phyloP scores from a whole-genome alignment of 2,329 filamentous ascomycete species.

The Arthrobotrys sinensis region DNA sequence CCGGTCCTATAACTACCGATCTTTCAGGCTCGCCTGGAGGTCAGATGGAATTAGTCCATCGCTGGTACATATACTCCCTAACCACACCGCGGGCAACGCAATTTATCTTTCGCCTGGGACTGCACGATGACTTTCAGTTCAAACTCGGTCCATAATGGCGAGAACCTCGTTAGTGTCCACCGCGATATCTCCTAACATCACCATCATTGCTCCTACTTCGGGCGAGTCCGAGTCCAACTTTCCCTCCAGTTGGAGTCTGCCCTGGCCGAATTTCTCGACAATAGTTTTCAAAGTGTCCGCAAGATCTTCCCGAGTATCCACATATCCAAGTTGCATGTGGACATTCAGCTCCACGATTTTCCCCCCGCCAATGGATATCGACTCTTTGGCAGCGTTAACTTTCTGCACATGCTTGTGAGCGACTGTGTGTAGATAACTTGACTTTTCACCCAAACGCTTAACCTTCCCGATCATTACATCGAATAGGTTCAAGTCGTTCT shows the following conservation, averaged over 20 bases:
- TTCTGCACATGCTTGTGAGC: constrained; percentile 3
- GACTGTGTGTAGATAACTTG: neutral
- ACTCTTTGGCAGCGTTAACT: neutral
- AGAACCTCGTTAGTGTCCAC: neutral
- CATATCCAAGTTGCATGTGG: constrained; percentile 7
- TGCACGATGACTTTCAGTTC: too few species aligned
- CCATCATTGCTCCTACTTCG: neutral
- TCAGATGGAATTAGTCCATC: too few species aligned
- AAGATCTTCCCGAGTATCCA: neutral
- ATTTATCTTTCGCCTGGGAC: too few species aligned
- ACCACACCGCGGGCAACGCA: too few species aligned
- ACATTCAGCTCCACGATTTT: constrained; percentile 6
- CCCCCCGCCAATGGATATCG: neutral
- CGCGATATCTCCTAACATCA: neutral
- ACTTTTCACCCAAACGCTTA: neutral
- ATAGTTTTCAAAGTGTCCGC: neutral
- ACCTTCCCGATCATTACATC: neutral
- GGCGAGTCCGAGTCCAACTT: neutral
- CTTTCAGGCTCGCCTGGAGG: too few species aligned
- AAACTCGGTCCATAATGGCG: neutral
- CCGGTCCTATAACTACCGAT: too few species aligned
- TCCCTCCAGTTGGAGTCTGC: neutral
- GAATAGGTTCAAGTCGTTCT: neutral
- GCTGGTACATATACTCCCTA: too few species aligned
- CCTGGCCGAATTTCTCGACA: neutral